Base-by-base conservation (phyloP, 1,284 basidiomycete species). In the Ustilago sp. region DNA sequence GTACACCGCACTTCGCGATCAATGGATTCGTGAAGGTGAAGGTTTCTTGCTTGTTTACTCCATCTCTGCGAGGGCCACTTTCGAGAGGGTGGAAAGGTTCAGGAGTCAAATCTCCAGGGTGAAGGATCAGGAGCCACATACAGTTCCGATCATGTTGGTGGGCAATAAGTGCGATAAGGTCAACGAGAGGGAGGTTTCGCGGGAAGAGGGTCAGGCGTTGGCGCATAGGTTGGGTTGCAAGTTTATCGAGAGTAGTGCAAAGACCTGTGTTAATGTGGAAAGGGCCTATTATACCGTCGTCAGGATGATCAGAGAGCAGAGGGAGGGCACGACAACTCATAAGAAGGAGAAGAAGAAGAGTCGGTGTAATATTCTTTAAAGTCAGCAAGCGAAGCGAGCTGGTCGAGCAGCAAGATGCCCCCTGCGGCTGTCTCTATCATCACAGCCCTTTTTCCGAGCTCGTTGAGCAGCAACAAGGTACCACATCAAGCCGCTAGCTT, bases 101-200 rank as follows among this genome's bases (percentile, higher is more conserved):
- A 74, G 83, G 36, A 76, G 79, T 43, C 87, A 87, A 62, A 86
- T 87, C 58, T 79, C 76, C 34, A 69, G 83, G 52, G 83, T 85
- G 28, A 85, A 85, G 64, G 83, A 83, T 41, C 77, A 87, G 63
- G 86, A 87, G 54, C 83, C 79, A 68, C 77, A 84, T 68, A 84
- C 79, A 4, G 84, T 87, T 8, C 94, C 94, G 9, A 92, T 95
- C 78, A 92, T 95, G 41, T 89, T 95, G 12, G 93, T 94, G 17
- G 94, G 94, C 50, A 94, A 94, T 60, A 95, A 95, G 86, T 89
- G 93, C 68, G 94, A 95, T 86, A 90, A 95, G 61, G 89, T 89
- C 39, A 90, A 90, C 70, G 93, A 95, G 86, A 90, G 94, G 35
- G 93, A 94, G 82, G 93, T 95, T 8, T 75, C 72, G 8, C 79